Evolutionary conservation across 306 rosid genomes (phyloP), one percentile per base, ranked within the genome.

Genomic region (Glycyrrhiza uralensis): DNA sequence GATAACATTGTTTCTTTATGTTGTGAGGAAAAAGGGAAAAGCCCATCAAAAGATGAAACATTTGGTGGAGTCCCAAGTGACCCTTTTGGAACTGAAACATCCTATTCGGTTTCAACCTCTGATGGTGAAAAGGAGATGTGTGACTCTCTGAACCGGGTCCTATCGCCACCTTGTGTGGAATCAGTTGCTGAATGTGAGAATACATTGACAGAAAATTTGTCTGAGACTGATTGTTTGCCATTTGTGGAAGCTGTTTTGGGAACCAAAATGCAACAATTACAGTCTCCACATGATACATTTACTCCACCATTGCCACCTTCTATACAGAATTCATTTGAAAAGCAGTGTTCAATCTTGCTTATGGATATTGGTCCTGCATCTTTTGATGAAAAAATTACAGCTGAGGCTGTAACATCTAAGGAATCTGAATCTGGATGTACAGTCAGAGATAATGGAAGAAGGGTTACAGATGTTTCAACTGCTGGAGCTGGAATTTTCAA

Each of bases 1-100:
- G 86, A 86, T 39, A 57, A 71, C 20, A 54, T 56, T 6, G 44
- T 80, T 55, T 63, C 58, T 74, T 17, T 72, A 0, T 33, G 23
- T 51, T 72, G 39, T 12, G 74, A 77, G 24, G 71, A 82, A 39
- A 76, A 66, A 47, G 23, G 19, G 57, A 75, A 55, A 15, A 60
- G 73, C 42, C 71, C n/a, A 18, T 70, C 74, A 29, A 41, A 72
- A 49, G 44, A 46, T 57, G 79, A 74, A 46, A 46, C 51, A 9
- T 23, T 62, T 19, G 70, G 36, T 19, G 70, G 36, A 66, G 44
- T 47, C 30, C 60, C 23, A 32, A 33, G 51, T 70, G 72, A 69
- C 20, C 32, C 62, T 44, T 76, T 36, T 39, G 81, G 63, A 64
- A 13, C 75, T 24, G 69, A 59, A 62, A 51, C 32, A 18, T 68